Evolutionary conservation across 1,284 basidiomycete species (phyloP), one percentile per base, ranked within the genome.

Genomic region (Jaminaea rosea): DNA sequence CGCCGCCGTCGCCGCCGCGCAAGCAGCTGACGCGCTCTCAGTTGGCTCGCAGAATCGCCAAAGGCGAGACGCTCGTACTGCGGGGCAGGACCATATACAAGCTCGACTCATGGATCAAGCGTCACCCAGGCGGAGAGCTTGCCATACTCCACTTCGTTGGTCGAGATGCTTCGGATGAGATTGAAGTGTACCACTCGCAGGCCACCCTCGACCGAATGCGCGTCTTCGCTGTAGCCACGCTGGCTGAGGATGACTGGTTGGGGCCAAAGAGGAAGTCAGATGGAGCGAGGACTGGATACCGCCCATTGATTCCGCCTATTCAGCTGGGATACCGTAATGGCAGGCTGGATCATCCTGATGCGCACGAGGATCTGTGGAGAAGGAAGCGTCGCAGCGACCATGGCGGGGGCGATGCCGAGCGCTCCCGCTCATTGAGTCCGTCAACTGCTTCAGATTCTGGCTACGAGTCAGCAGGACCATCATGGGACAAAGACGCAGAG

Each of bases 121-220:
- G 80, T 2, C 94, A 99, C 73, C 93, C 93, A 0, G 94, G 93
- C 39, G 92, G 93, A 49, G 77, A 83, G 11, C 84, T 96, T 45
- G 82, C 91, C 17, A 84, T 98, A 56, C 83, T 94, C 26, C 94
- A 99, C 77, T 97, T 93, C 70, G 84, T 96, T 27, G 94, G 94
- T 2, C 82, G 93, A 47, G 92, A 99, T 73, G 93, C 91, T 0
- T 83, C 85, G 2, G 88, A 94, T 77, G 93, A 99, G 75, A 87
- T 97, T 44, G 83, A 89, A 59, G 93, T 89, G 10, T 97, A 90
- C 76, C 93, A 99, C 74, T 79, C 80, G 1, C 80, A 83, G 28
- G 75, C 79, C 47, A 86, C 89, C 37, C 65, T 80, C 26, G 77
- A 83, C 49, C 76, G 77, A 23, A 83, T 98, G 73, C 76, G 78